phyloP scores from a whole-genome alignment of 148 eudicot genomes.

The Tetragonia tetragonoides region DNA sequence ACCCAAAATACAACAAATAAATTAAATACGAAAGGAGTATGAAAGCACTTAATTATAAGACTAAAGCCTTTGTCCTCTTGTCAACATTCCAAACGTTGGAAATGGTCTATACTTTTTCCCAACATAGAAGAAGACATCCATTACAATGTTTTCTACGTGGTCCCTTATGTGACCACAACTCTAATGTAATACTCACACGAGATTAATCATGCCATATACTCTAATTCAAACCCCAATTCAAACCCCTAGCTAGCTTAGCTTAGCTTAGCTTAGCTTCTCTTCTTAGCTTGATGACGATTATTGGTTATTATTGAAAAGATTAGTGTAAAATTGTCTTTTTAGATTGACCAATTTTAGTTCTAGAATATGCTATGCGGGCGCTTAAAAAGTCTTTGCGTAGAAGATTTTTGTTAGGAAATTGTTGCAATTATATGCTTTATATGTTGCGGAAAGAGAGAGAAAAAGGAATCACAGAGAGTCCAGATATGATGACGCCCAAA shows the following conservation, averaged over 20 bases:
- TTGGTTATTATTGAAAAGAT: too few species aligned
- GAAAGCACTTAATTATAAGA: constrained; percentile 19
- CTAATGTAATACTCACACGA: not conserved
- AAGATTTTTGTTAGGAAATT: not conserved
- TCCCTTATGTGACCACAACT: not conserved
- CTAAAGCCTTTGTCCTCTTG: constrained; percentile 22
- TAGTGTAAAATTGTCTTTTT: too few species aligned
- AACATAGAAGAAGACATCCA: constrained; percentile 18
- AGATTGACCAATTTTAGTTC: too few species aligned
- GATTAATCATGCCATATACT: not conserved
- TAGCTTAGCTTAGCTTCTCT: too few species aligned
- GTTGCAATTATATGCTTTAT: not conserved
- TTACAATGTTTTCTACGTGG: constrained; percentile 21
- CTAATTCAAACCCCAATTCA: too few species aligned
- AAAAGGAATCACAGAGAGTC: too few species aligned
- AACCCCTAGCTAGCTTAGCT: too few species aligned
- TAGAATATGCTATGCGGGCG: too few species aligned
- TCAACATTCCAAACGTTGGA: constrained; percentile 28
- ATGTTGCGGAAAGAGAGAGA: too few species aligned
- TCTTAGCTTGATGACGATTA: too few species aligned
- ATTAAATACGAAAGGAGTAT: not conserved
- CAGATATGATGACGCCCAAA: too few species aligned
- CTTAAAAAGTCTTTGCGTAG: not conserved
- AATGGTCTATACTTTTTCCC: constrained; percentile 27
- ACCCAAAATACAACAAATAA: not conserved